These are phyloP conservation scores for Phlyctochytrium planicorne DNA, from an alignment of 192 early-diverging fungal genomes.

Conservation along the genomic window DNA sequence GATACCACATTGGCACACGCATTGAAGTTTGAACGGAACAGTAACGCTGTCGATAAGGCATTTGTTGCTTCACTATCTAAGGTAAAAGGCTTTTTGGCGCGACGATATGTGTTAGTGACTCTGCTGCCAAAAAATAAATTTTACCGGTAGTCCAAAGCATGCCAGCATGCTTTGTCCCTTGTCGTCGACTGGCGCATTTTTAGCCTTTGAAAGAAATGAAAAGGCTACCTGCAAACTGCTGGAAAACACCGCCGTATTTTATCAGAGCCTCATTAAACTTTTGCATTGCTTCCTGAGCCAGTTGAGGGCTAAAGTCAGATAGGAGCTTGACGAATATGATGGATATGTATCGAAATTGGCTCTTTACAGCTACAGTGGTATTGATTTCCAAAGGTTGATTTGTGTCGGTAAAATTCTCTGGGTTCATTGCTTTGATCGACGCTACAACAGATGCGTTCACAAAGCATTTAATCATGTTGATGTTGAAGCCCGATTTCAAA, in stretches of 20 bases:
- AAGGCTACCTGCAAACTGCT: background rate
- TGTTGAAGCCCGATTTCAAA: background rate
- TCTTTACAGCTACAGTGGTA: no score
- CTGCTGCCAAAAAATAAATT: no score
- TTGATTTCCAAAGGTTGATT: no score
- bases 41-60: no score
- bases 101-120: no score
- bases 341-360: background rate
- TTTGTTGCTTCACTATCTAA: no score
- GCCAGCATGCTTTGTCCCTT: slow-evolving; percentile 6
- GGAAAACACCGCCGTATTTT: background rate
- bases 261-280: background rate
- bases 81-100: no score
- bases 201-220: background rate
- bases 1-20: no score
- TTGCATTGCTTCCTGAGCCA: background rate
- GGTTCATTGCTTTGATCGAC: background rate
- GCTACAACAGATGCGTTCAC: background rate
- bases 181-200: slow-evolving; percentile 13
- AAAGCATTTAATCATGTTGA: background rate
- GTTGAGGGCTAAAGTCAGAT: background rate
- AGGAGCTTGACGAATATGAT: background rate
- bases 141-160: slow-evolving; percentile 1
- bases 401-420: no score
- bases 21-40: no score